A percentile compares a stretch with the other conserved stretches of the same genome.
Evolutionary conservation across 805 yeast genomes (phyloP).

Genomic region (Metahyphopichia silvanorum): DNA sequence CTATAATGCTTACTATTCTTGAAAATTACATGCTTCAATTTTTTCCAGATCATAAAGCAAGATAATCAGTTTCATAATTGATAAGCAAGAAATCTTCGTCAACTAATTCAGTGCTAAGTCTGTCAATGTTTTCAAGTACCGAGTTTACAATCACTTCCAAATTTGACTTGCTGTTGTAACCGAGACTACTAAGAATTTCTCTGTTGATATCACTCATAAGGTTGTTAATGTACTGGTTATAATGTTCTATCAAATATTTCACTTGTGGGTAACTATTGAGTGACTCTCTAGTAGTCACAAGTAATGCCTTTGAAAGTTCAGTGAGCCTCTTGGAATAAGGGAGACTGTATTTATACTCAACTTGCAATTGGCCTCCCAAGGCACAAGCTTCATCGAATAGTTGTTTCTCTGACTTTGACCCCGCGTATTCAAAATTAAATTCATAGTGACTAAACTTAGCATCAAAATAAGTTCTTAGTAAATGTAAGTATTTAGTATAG

Average conservation of each 20-base stretch:
- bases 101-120: conserved; percentile 22
- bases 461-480: conserved; percentile 20
- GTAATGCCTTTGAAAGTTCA: conserved; percentile 18
- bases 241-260: conserved; percentile 16
- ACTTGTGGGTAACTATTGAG: conserved; percentile 20
- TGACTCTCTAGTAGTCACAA: conserved; percentile 16
- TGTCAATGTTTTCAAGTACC: conserved; percentile 27
- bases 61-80: conserved; percentile 35
- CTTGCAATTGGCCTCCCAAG: conserved; percentile 15
- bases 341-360: conserved; percentile 7
- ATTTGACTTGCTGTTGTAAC: conserved; percentile 23
- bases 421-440: conserved; percentile 11
- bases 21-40: background rate
- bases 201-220: conserved; percentile 22
- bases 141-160: conserved; percentile 28
- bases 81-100: conserved; percentile 35
- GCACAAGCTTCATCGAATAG: conserved; percentile 16
- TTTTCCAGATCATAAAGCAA: conserved; percentile 17
- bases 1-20: too few species aligned
- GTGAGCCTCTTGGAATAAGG: conserved; percentile 9
- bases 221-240: conserved; percentile 12
- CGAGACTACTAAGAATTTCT: conserved; percentile 18
- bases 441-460: conserved; percentile 10
- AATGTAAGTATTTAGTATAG: conserved; percentile 18
- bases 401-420: conserved; percentile 6